Conservation (phyloP, 768 basidiomycete genomes). For the Boletus sp. region DNA sequence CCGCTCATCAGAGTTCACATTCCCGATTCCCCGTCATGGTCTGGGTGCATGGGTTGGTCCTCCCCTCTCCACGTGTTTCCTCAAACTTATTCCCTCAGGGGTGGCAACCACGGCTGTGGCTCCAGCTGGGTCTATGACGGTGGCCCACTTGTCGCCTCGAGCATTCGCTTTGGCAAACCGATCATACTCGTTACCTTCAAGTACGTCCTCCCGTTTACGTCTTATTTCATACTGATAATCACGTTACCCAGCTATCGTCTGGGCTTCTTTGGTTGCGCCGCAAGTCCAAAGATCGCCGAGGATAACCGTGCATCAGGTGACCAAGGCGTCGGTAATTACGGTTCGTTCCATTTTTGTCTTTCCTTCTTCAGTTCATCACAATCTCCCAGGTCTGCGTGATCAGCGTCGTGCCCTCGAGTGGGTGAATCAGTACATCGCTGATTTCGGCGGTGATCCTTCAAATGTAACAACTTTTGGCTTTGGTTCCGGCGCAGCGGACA, state of each 20-base stretch:
- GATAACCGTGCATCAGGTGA: conserved; percentile 67
- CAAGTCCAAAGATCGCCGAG: conserved; percentile 59
- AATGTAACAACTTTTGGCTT: conserved; percentile 44
- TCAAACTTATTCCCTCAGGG: conserved; percentile 42
- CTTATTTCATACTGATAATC: conserved; percentile 9
- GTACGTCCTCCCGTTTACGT: conserved; percentile 43
- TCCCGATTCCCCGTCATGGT: conserved; percentile 75
- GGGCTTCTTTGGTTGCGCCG: conserved; percentile 77
- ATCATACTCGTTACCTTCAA: conserved; percentile 74
- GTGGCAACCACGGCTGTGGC: conserved; percentile 70
- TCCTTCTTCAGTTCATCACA: conserved; percentile 3
- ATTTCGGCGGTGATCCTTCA: conserved; percentile 66
- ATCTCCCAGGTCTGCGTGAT: conserved; percentile 54
- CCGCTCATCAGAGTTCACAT: conserved; percentile 49
- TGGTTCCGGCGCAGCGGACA: conserved; percentile 48
- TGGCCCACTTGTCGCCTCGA: conserved; percentile 67
- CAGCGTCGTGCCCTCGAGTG: conserved; percentile 65
- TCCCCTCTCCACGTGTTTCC: conserved; percentile 5
- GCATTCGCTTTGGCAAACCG: conserved; percentile 60
- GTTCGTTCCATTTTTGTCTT: conserved; percentile 35
- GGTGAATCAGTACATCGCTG: conserved; percentile 55
- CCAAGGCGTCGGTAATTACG: conserved; percentile 76
- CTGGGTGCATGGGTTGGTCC: conserved; percentile 79
- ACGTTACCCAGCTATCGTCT: conserved; percentile 59
- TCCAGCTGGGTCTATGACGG: conserved; percentile 79